Percentiles rank a stretch among this genome's conserved stretches.
Evolutionary conservation across 192 early-diverging fungal species (phyloP).

Genomic region (Umbelopsis sp.): DNA sequence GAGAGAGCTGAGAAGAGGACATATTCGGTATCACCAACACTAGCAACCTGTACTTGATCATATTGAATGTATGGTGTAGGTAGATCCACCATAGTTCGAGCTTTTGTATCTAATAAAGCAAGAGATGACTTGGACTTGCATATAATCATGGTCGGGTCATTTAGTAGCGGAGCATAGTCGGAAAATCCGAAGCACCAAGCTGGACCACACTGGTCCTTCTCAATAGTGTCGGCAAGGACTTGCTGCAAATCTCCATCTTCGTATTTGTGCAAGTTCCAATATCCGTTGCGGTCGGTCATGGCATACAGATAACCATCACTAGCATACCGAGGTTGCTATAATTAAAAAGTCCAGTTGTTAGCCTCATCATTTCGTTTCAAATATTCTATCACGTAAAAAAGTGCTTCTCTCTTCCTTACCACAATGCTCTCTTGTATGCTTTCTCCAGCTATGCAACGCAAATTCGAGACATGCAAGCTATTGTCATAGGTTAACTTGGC

Average conservation of each 20-base stretch:
- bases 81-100: constrained; percentile 20
- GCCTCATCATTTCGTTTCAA: no score
- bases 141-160: constrained; percentile 38
- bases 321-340: constrained; percentile 65
- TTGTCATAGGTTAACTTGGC: constrained; percentile 30
- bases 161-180: background rate
- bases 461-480: background rate
- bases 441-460: constrained; percentile 43
- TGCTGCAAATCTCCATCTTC: constrained; percentile 37
- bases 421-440: constrained; percentile 33
- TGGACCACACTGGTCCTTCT: constrained; percentile 65
- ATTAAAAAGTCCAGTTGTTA: no score
- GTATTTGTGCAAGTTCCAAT: constrained; percentile 69
- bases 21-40: background rate
- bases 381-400: background rate
- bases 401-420: constrained; percentile 16
- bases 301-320: constrained; percentile 62
- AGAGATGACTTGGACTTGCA: constrained; percentile 30
- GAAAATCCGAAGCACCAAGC: constrained; percentile 47
- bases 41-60: constrained; percentile 11
- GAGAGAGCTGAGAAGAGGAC: constrained; percentile 21
- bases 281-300: constrained; percentile 68
- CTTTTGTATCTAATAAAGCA: constrained; percentile 23
- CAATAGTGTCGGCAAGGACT: constrained; percentile 46
- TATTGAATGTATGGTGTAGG: constrained; percentile 12